These are phyloP conservation scores for Fraxinus floribunda DNA, from an alignment of 305 asterid species.

Conservation along the genomic window DNA sequence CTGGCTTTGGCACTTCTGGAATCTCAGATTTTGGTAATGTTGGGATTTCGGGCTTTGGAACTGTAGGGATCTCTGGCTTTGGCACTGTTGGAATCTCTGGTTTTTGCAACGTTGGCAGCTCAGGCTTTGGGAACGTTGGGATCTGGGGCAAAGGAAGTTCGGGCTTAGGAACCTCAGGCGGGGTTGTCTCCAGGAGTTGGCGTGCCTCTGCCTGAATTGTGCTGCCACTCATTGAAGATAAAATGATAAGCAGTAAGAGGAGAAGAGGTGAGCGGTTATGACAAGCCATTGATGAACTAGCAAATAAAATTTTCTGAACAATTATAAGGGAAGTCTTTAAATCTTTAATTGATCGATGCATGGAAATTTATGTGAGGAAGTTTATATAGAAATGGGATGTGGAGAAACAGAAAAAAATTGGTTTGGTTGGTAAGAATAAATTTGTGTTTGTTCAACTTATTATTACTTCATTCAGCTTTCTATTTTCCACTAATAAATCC, in stretches of 20 bases:
- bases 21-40: conserved; percentile 7
- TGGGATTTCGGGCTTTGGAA: neutral
- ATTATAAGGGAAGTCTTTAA: neutral
- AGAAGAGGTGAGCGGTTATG: neutral
- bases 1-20: conserved; percentile 11
- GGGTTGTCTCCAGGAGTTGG: conserved; percentile 11
- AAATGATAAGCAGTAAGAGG: neutral
- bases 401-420: neutral
- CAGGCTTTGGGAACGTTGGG: conserved; percentile 1
- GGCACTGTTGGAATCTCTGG: neutral
- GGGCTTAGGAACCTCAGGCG: conserved; percentile 14
- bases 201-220: conserved; percentile 4
- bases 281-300: conserved; percentile 1
- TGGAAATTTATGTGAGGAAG: neutral
- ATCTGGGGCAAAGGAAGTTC: neutral
- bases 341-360: neutral
- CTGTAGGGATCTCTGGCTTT: neutral
- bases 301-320: neutral
- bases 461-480: neutral
- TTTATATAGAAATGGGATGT: neutral
- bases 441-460: neutral
- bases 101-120: conserved; percentile 7
- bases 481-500: neutral
- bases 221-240: conserved; percentile 6
- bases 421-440: neutral